Evolutionary conservation across 75 land plant species (phyloP).

Genomic region (Pinus tabuliformis): DNA sequence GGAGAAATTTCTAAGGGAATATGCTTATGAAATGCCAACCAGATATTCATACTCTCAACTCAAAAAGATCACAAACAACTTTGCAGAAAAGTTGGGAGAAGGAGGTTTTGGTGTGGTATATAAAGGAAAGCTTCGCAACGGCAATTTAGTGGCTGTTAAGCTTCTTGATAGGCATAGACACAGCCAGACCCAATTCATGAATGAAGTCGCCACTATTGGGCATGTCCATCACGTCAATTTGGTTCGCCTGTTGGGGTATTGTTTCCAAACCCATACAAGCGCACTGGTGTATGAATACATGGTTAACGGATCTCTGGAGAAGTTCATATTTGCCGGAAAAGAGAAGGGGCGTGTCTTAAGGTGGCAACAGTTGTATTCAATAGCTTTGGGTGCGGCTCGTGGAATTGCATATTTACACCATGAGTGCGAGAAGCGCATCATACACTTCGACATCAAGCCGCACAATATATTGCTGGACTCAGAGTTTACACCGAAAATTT

Average conservation of each 20-base stretch:
- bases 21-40: neutral
- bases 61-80: slow-evolving; percentile 15
- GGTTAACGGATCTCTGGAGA: slow-evolving; percentile 35
- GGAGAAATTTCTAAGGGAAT: neutral
- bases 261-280: slow-evolving; percentile 9
- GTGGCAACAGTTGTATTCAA: slow-evolving; percentile 12
- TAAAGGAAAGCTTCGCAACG: slow-evolving; percentile 19
- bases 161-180: slow-evolving; percentile 10
- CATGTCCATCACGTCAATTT: slow-evolving; percentile 32
- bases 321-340: slow-evolving; percentile 13
- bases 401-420: slow-evolving; percentile 43
- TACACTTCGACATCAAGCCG: slow-evolving; percentile 41
- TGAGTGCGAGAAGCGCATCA: slow-evolving; percentile 19
- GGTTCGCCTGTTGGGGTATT: slow-evolving; percentile 30
- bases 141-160: slow-evolving; percentile 20
- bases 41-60: slow-evolving; percentile 16
- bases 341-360: neutral
- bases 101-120: slow-evolving; percentile 35
- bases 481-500: slow-evolving; percentile 22
- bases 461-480: slow-evolving; percentile 32
- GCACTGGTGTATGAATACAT: slow-evolving; percentile 40
- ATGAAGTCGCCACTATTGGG: slow-evolving; percentile 28
- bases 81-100: slow-evolving; percentile 16
- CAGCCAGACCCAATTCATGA: slow-evolving; percentile 20
- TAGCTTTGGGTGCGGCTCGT: slow-evolving; percentile 27